phyloP scores from a whole-genome alignment of 371 early-diverging fungal species.

The Catenaria anguillulae region DNA sequence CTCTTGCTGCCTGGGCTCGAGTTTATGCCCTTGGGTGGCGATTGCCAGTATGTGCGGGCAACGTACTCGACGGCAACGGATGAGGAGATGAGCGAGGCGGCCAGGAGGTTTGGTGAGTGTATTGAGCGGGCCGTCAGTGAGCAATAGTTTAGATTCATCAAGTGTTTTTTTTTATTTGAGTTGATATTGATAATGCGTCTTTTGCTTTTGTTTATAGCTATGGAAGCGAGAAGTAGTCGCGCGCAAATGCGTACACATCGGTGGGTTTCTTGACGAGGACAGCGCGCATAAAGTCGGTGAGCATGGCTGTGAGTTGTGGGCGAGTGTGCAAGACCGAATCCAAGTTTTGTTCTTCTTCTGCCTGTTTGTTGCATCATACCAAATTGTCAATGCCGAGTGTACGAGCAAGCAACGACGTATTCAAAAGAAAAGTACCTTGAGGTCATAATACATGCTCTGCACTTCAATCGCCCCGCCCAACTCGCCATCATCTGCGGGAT shows the following conservation, averaged over 20 bases:
- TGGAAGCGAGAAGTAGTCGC: conserved; percentile 14
- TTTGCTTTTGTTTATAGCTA: no score
- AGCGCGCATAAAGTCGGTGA: conserved; percentile 25
- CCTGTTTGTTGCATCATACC: no score
- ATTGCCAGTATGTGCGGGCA: conserved; percentile 32
- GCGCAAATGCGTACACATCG: conserved; percentile 24
- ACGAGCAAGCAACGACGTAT: no score
- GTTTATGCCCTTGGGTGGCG: conserved; percentile 19
- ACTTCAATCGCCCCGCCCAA: conserved; percentile 25
- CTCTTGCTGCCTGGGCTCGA: conserved; percentile 56
- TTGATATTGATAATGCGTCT: no score
- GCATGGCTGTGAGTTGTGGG: conserved; percentile 20
- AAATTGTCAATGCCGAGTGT: no score
- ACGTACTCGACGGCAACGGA: conserved; percentile 45
- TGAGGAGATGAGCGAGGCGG: conserved; percentile 45
- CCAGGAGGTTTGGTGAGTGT: conserved; percentile 31
- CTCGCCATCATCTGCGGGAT: conserved; percentile 7
- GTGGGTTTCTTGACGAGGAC: conserved; percentile 23
- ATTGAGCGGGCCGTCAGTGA: no score
- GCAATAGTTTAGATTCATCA: no score
- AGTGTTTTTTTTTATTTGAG: no score
- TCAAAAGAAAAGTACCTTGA: conserved; percentile 19
- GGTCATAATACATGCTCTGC: conserved; percentile 18
- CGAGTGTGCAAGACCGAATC: conserved; percentile 10
- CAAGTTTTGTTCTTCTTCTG: background rate